phyloP scores from a whole-genome alignment of 768 basidiomycete species.

The Leucocoprinus birnbaumii region DNA sequence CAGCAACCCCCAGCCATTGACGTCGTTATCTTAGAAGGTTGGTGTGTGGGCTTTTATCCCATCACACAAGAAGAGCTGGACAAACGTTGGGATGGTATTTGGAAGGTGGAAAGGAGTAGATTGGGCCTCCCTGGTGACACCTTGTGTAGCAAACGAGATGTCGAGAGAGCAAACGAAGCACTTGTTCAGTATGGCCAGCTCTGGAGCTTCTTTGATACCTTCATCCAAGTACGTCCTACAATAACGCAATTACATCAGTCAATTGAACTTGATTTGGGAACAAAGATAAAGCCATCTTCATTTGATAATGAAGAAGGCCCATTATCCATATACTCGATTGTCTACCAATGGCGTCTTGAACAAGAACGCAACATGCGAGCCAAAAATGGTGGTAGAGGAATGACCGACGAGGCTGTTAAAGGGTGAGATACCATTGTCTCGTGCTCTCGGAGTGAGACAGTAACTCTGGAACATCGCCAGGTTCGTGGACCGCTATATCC shows the following conservation, averaged over 20 bases:
- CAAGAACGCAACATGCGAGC: slow-evolving; percentile 92
- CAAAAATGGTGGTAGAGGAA: slow-evolving; percentile 79
- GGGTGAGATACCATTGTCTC: slow-evolving; percentile 37
- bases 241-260: slow-evolving; percentile 1
- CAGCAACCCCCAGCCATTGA: slow-evolving; percentile 45
- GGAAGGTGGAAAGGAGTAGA: slow-evolving; percentile 34
- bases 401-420: slow-evolving; percentile 77
- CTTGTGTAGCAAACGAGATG: slow-evolving; percentile 45
- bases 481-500: slow-evolving; percentile 84
- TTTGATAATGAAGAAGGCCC: slow-evolving; percentile 24
- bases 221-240: slow-evolving; percentile 62
- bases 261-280: background rate
- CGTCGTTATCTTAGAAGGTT: slow-evolving; percentile 91
- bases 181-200: slow-evolving; percentile 59
- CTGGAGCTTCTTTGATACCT: slow-evolving; percentile 71
- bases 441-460: background rate
- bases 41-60: slow-evolving; percentile 89
- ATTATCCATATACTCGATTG: slow-evolving; percentile 36
- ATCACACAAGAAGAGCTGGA: slow-evolving; percentile 49
- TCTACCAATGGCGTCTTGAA: slow-evolving; percentile 87
- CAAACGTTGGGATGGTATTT: slow-evolving; percentile 46
- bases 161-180: slow-evolving; percentile 61
- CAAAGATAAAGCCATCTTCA: slow-evolving; percentile 28
- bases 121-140: slow-evolving; percentile 33
- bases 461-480: slow-evolving; percentile 29